Evolutionary conservation across 202 grass and related monocot genomes (phyloP).

Genomic region (Sporobolus alterniflorus): DNA sequence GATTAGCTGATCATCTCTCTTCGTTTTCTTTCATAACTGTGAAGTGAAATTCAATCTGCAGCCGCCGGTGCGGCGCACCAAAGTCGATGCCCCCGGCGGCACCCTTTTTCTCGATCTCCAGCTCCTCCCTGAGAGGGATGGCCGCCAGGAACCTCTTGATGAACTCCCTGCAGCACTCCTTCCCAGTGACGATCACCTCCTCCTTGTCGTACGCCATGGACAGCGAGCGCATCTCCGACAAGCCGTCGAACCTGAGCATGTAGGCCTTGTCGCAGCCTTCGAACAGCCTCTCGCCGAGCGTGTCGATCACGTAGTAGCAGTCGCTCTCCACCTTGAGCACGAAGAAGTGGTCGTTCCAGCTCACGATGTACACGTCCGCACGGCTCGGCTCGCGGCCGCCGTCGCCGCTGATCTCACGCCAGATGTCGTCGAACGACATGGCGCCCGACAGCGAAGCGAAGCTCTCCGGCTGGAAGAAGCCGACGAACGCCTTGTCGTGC

Average conservation of each 20-base stretch:
- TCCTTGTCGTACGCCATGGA: not conserved
- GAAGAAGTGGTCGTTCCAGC: conserved; percentile 99
- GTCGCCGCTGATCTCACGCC: conserved; percentile 58
- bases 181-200: conserved; percentile 69
- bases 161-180: conserved; percentile 96
- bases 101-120: conserved; percentile 80
- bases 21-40: conserved; percentile 33
- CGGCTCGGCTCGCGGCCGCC: conserved; percentile 11
- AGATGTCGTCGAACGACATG: conserved; percentile 93
- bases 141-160: conserved; percentile 93
- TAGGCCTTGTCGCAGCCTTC: conserved; percentile 95
- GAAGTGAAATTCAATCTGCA: conserved; percentile 98
- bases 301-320: conserved; percentile 84
- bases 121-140: conserved; percentile 90
- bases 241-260: conserved; percentile 79
- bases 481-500: conserved; percentile 77
- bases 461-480: conserved; percentile 97
- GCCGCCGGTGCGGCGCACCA: conserved; percentile 67
- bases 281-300: conserved; percentile 84
- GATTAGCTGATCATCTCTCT: conserved; percentile 21
- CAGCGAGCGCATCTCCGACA: conserved; percentile 67
- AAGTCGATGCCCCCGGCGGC: not conserved
- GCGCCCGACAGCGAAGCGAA: conserved; percentile 79
- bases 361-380: conserved; percentile 75
- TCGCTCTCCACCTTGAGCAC: conserved; percentile 77